Base-by-base conservation (phyloP, 2,329 filamentous ascomycete species). In the Nemania diffusa region DNA sequence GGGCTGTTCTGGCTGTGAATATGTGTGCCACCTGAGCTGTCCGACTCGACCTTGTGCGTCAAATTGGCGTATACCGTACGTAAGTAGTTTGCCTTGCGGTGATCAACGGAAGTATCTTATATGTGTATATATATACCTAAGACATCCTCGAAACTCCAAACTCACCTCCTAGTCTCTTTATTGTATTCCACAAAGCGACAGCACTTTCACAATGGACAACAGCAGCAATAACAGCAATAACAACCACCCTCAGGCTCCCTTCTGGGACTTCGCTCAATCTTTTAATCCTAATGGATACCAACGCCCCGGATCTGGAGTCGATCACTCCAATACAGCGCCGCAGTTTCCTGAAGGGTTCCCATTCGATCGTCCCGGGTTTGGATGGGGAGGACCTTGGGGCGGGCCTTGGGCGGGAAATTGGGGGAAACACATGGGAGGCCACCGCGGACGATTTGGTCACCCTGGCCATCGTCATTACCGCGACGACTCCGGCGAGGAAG, bases 251-350 rank as follows among this genome's bases (percentile, higher is more conserved):
- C 69, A 69, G 56, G 48, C 46, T 34, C 66, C 72, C 65, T 75
- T 76, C 29, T 75, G 74, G 74, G 76, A 82, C 62, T 82, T 80
- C 62, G 55, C 81, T 69, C 77, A 77, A 66, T 74, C 75, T 24
- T 69, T 79, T 34, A 76, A 79, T 44, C 40, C 40, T 15, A 44
- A n/a, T n/a, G 72, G 73, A 44, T 62, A 64, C 48, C 71, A 76
- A 40, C 62, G 65, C 55, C 50, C 73, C 24, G 79, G 81, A 48
- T 74, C 75, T 20, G 80, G 81, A 53, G 78, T 81, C 62, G 81
- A 83, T 64, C 80, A 81, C 68, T 52, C 72, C 40, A 73, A 71
- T 37, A 63, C 73, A 69, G 62, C 69, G 58, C 44, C 59, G 46
- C 62, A 71, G 59, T 76, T 77, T 60, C 73, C 74, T 42, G 64